Evolutionary conservation across 768 basidiomycete species (phyloP).

Genomic region (Crepidotus variabilis): DNA sequence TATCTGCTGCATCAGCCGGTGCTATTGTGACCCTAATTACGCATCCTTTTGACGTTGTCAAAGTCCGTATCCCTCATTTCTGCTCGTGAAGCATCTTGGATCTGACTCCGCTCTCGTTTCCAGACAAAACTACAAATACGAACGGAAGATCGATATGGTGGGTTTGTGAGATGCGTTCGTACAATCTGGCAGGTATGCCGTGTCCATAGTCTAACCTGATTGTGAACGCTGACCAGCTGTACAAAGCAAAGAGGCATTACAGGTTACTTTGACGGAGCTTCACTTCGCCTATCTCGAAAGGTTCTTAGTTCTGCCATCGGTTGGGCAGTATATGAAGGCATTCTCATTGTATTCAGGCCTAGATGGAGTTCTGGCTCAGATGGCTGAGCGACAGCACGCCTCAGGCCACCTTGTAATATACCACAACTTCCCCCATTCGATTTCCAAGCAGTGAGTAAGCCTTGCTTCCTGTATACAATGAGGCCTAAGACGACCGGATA

Average conservation of each 20-base stretch:
- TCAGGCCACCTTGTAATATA: no score
- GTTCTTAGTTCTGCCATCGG: conserved; percentile 86
- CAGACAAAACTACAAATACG: conserved; percentile 93
- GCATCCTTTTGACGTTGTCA: conserved; percentile 93
- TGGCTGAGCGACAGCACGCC: not conserved
- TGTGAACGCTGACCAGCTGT: not conserved
- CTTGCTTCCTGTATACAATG: no score
- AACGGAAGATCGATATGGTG: conserved; percentile 70
- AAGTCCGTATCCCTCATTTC: conserved; percentile 42
- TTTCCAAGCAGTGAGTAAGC: no score
- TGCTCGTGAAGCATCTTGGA: not conserved
- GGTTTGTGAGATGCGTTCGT: conserved; percentile 57
- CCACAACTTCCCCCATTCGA: no score
- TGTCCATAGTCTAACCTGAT: not conserved
- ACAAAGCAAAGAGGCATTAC: conserved; percentile 69
- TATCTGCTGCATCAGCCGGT: conserved; percentile 77
- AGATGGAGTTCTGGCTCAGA: conserved; percentile 8
- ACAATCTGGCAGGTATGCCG: conserved; percentile 67
- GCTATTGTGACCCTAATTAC: conserved; percentile 81
- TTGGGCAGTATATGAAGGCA: conserved; percentile 88
- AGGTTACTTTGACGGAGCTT: conserved; percentile 87
- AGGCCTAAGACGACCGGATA: no score
- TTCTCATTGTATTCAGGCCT: conserved; percentile 54
- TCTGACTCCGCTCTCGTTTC: conserved; percentile 4
- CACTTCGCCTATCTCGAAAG: conserved; percentile 81